These are phyloP conservation scores for Sordariomycetes sp. DNA, from an alignment of 2,329 filamentous ascomycete species.

Conservation along the genomic window DNA sequence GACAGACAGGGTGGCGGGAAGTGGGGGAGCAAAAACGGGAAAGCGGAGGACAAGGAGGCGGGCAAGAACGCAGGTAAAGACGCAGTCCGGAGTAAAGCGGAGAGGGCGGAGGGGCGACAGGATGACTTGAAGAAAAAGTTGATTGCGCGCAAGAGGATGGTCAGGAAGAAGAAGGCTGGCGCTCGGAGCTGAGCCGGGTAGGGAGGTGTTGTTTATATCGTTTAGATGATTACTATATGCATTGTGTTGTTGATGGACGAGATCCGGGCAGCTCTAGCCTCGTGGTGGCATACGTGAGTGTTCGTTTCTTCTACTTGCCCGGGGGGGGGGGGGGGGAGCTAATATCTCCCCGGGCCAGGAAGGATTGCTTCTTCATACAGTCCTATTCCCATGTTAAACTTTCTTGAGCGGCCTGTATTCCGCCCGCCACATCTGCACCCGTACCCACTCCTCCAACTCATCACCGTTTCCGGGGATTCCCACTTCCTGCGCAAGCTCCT, in stretches of 20 bases:
- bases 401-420: constrained; percentile 45
- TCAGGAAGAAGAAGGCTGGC: constrained; percentile 53
- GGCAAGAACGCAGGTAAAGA: neutral
- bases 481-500: constrained; percentile 51
- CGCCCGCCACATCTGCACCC: constrained; percentile 70
- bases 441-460: constrained; percentile 57
- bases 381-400: neutral
- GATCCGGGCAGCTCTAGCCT: neutral
- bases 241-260: neutral
- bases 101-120: constrained; percentile 25
- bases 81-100: constrained; percentile 16
- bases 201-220: neutral
- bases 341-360: too few species aligned
- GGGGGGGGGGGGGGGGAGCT: neutral
- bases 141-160: constrained; percentile 72
- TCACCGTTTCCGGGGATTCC: constrained; percentile 45
- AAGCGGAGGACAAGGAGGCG: neutral
- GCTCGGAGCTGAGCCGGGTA: constrained; percentile 13
- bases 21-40: neutral
- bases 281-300: neutral
- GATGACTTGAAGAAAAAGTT: constrained; percentile 53
- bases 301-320: neutral
- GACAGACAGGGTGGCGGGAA: neutral
- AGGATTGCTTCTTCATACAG: neutral
- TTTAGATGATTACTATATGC: neutral